Conservation (phyloP, 306 rosid genomes). For the Rubus parviflorus region DNA sequence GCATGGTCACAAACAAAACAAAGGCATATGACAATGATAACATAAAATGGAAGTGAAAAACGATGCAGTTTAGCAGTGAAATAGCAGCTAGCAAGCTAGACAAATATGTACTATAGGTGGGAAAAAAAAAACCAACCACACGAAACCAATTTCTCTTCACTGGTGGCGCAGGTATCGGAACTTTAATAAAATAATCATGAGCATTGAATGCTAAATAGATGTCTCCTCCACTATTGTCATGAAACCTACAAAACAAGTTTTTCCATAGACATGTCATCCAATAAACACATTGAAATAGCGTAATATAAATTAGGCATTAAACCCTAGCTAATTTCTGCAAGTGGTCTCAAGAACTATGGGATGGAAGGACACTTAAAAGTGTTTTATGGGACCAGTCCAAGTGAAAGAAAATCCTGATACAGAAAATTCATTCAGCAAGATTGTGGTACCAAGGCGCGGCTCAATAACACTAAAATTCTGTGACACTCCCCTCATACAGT, state of each 20-base stretch:
- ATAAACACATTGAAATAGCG: not conserved
- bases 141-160: conserved; percentile 68
- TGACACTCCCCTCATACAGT: not conserved
- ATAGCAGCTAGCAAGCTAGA: not conserved
- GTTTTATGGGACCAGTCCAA: not conserved
- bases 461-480: not conserved
- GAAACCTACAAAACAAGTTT: conserved; percentile 55
- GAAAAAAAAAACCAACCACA: conserved; percentile 61
- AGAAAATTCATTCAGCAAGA: not conserved
- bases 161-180: conserved; percentile 62
- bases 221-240: conserved; percentile 69
- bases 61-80: not conserved
- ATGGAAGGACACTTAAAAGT: not conserved
- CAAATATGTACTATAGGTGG: not conserved
- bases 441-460: not conserved
- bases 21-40: not conserved
- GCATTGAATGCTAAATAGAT: conserved; percentile 90
- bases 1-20: not conserved
- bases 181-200: conserved; percentile 60
- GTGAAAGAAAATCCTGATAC: not conserved
- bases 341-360: not conserved
- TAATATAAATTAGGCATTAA: not conserved
- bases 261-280: not conserved
- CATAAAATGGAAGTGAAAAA: not conserved
- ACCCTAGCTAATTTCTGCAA: conserved; percentile 7